A percentile compares a stretch with the other conserved stretches of the same genome.
These are phyloP conservation scores for Wickerhamiella australiensis DNA, from an alignment of 805 yeast species.

Conservation along the genomic window DNA sequence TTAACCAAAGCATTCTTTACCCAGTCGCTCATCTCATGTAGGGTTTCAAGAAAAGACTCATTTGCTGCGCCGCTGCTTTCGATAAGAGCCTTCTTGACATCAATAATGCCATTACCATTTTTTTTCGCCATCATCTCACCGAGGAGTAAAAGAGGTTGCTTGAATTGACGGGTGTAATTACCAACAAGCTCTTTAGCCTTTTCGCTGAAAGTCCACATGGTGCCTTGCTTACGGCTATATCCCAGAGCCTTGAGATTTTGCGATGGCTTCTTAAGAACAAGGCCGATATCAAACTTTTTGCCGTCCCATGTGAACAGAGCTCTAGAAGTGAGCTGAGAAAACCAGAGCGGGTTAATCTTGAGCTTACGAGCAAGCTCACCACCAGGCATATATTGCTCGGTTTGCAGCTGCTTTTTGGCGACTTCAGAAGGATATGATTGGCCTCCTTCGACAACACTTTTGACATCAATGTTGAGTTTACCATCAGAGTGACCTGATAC, in stretches of 20 bases:
- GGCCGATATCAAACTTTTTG: constrained; percentile 57
- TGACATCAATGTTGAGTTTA: constrained; percentile 24
- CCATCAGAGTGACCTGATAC: constrained; percentile 32
- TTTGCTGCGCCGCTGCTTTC: constrained; percentile 10
- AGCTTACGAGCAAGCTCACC: constrained; percentile 49
- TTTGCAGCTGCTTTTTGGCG: constrained; percentile 43
- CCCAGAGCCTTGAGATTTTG: constrained; percentile 78
- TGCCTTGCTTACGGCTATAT: constrained; percentile 52
- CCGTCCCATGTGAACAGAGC: constrained; percentile 46
- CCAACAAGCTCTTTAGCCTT: constrained; percentile 55
- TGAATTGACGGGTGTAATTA: constrained; percentile 51
- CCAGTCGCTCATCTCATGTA: constrained; percentile 35
- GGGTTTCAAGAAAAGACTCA: constrained; percentile 26
- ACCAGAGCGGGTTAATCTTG: constrained; percentile 47
- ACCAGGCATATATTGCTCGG: constrained; percentile 52
- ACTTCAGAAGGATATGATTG: constrained; percentile 45
- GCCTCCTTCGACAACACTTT: constrained; percentile 31
- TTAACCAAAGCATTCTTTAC: constrained; percentile 34
- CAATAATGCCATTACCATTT: constrained; percentile 18
- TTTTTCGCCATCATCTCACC: constrained; percentile 18
- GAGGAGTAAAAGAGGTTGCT: constrained; percentile 40
- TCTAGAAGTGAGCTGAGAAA: constrained; percentile 68
- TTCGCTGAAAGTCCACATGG: constrained; percentile 75
- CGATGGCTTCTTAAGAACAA: constrained; percentile 72
- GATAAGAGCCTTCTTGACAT: constrained; percentile 12